These are phyloP conservation scores for Solanum neorickii DNA, from an alignment of 257 asterid species.

Conservation along the genomic window DNA sequence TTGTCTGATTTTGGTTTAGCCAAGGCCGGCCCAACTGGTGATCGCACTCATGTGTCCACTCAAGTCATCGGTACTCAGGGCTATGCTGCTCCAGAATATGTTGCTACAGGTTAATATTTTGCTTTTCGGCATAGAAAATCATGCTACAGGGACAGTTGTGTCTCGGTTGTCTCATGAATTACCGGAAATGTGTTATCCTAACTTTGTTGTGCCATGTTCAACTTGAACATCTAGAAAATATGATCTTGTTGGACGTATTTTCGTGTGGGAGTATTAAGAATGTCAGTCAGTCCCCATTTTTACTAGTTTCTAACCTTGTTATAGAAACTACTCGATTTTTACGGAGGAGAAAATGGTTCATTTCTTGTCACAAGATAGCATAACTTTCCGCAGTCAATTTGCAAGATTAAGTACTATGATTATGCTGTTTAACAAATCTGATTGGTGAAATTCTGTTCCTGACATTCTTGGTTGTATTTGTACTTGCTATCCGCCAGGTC, in stretches of 20 bases:
- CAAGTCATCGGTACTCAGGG: slow-evolving; percentile 89
- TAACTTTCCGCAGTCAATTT: not conserved
- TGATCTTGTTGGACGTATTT: not conserved
- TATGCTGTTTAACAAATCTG: not conserved
- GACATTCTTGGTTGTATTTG: not conserved
- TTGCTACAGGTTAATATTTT: slow-evolving; percentile 57
- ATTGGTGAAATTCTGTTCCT: no score
- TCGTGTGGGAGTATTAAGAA: not conserved
- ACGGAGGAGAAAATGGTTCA: not conserved
- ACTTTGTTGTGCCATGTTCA: not conserved
- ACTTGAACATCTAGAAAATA: not conserved
- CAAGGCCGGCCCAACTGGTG: slow-evolving; percentile 89
- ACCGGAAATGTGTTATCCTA: not conserved
- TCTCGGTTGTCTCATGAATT: not conserved
- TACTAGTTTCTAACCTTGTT: not conserved
- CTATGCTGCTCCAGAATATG: slow-evolving; percentile 93
- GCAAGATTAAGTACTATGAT: not conserved
- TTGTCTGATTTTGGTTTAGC: slow-evolving; percentile 87
- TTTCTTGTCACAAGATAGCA: not conserved
- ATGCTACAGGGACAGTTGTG: not conserved
- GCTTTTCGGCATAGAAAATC: not conserved
- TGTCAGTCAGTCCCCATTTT: not conserved
- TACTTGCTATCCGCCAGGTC: slow-evolving; percentile 24
- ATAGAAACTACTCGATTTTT: not conserved
- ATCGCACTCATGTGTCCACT: slow-evolving; percentile 80